Evolutionary conservation across 148 eudicot species (phyloP), one percentile per base, ranked within the genome.

Genomic region (Rhododendron molle): DNA sequence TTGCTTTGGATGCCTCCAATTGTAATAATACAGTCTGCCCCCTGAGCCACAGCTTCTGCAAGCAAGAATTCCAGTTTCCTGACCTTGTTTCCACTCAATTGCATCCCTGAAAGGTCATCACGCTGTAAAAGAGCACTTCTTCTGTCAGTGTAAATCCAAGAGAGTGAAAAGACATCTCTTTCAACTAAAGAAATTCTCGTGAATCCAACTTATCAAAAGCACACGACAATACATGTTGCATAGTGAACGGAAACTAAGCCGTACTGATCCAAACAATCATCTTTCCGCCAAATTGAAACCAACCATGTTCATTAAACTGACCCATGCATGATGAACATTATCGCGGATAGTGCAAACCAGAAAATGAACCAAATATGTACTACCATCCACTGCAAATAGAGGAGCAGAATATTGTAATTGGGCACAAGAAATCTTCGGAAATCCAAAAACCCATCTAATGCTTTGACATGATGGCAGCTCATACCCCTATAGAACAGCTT

Each of bases 101-200:
- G 98, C 98, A 97, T 94, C 54, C 99, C 99, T 88, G 98, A 94
- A 84, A 97, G 93, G 90, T 97, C 99, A 92, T 97, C 99, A 86
- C 99, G 98, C 99, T 97, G 85, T 85, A 84, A 34, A 88, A 90
- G 62, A 40, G 47, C 78, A 89, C 30, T 83, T n/a, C 73, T 89
- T 84, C 77, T 58, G 81, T 89, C 76, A 89, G 87, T 67, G 34
- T 71, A 81, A 83, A 74, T 15, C 30, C 67, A 85, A 46, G 80
- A 26, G 20, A 78, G 56, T 34, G 50, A 69, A 84, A 78, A 62
- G 34, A 82, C 10, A 14, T 83, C 2, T 9, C 74, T 4, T 65
- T 15, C 62, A 81, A 76, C 30, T 82, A 38, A 54, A 76, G 67
- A 49, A 43, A 49, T 40, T 18, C 62, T 20, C 18, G 62, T 49